These are phyloP conservation scores for Pachyrhizus erosus DNA, from an alignment of 306 rosid genomes.

Conservation along the genomic window DNA sequence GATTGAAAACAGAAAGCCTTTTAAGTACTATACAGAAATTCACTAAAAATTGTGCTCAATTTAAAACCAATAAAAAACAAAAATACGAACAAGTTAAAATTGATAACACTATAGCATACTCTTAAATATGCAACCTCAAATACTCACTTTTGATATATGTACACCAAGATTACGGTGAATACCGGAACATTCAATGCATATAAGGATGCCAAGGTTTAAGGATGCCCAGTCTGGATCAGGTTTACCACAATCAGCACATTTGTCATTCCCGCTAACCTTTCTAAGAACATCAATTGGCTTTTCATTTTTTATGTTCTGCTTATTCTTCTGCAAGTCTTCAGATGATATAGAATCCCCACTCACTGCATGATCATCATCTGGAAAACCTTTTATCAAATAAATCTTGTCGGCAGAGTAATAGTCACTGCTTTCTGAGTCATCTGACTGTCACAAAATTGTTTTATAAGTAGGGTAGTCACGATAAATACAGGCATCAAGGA, in stretches of 20 bases:
- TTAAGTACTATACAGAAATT: not conserved
- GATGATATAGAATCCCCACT: conserved; percentile 46
- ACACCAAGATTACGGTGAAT: conserved; percentile 93
- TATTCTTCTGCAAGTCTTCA: conserved; percentile 48
- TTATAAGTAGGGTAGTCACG: conserved; percentile 5
- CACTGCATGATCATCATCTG: conserved; percentile 44
- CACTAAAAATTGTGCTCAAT: not conserved
- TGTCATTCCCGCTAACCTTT: conserved; percentile 82
- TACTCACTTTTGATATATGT: conserved; percentile 79
- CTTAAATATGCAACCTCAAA: conserved; percentile 9
- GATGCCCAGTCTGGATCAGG: conserved; percentile 96
- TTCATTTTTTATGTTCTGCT: conserved; percentile 47
- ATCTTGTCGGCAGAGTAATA: conserved; percentile 25
- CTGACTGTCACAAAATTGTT: conserved; percentile 50
- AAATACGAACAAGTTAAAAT: not conserved
- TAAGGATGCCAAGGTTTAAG: conserved; percentile 79
- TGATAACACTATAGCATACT: not conserved
- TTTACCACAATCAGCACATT: conserved; percentile 86
- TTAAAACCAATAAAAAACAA: not conserved
- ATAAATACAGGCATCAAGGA: conserved; percentile 23
- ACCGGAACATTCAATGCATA: conserved; percentile 90
- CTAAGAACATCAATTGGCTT: conserved; percentile 73
- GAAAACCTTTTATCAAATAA: conserved; percentile 35
- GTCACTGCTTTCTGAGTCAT: conserved; percentile 44
- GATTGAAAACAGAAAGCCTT: conserved; percentile 19